Percentiles rank a stretch among this genome's conserved stretches.
phyloP scores from a whole-genome alignment of 495 filamentous ascomycete species.

The Neurospora sp. region DNA sequence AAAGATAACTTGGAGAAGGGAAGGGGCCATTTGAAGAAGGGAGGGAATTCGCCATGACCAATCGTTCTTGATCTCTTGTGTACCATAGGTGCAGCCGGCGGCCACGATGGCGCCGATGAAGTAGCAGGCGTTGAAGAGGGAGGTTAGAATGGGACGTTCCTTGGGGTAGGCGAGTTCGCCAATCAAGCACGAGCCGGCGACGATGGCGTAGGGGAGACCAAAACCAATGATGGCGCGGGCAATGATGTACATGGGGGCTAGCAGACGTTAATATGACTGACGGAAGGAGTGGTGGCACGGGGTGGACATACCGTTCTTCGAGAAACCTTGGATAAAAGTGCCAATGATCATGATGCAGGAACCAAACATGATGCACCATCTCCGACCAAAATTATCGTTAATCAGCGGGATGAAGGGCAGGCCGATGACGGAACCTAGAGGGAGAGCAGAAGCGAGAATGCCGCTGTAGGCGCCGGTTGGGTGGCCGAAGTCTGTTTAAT shows the following conservation, averaged over 20 bases:
- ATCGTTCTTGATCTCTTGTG: slow-evolving; percentile 40
- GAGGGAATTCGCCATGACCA: slow-evolving; percentile 61
- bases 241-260: slow-evolving; percentile 46
- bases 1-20: slow-evolving; percentile 45
- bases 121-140: slow-evolving; percentile 56
- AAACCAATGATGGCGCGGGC: slow-evolving; percentile 55
- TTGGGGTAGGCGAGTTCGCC: slow-evolving; percentile 57
- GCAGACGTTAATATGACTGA: neutral
- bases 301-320: slow-evolving; percentile 31
- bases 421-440: slow-evolving; percentile 37
- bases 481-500: slow-evolving; percentile 28
- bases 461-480: slow-evolving; percentile 35
- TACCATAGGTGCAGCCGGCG: slow-evolving; percentile 47
- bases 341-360: slow-evolving; percentile 48
- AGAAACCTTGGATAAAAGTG: slow-evolving; percentile 44
- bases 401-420: slow-evolving; percentile 49
- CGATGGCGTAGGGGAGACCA: slow-evolving; percentile 52
- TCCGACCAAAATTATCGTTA: slow-evolving; percentile 45
- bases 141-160: slow-evolving; percentile 52
- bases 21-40: slow-evolving; percentile 44
- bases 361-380: slow-evolving; percentile 50
- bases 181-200: slow-evolving; percentile 51
- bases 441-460: slow-evolving; percentile 34
- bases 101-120: slow-evolving; percentile 54
- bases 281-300: neutral